These are phyloP conservation scores for Nakazawaea populi DNA, from an alignment of 805 yeast species.

Conservation along the genomic window DNA sequence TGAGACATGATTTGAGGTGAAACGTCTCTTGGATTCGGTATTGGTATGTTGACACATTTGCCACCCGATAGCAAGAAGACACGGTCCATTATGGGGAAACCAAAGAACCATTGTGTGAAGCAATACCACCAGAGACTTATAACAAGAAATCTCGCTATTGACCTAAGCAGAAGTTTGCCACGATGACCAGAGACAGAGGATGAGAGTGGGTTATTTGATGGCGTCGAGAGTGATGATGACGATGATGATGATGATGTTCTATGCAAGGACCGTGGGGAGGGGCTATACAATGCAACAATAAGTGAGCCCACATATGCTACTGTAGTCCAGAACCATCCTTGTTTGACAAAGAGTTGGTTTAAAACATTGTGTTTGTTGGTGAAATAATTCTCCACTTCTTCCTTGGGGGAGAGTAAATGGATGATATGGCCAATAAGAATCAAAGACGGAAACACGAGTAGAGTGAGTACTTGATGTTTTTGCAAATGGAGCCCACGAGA, in stretches of 20 bases:
- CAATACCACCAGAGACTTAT: conserved; percentile 79
- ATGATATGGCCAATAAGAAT: conserved; percentile 48
- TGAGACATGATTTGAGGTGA: background rate
- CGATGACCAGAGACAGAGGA: background rate
- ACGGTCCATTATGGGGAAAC: conserved; percentile 84
- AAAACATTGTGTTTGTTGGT: conserved; percentile 63
- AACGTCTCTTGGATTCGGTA: background rate
- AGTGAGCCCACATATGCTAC: conserved; percentile 26
- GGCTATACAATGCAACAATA: conserved; percentile 1
- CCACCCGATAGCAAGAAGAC: conserved; percentile 84
- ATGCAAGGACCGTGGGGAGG: background rate
- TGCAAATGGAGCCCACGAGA: background rate
- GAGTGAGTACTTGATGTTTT: conserved; percentile 7
- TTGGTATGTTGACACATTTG: conserved; percentile 37
- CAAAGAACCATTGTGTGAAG: conserved; percentile 85
- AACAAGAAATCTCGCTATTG: conserved; percentile 37
- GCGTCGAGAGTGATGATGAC: background rate
- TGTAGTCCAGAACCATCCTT: conserved; percentile 92
- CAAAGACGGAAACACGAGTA: conserved; percentile 32
- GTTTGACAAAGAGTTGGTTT: conserved; percentile 73
- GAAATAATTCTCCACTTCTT: conserved; percentile 42
- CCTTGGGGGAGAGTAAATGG: conserved; percentile 36
- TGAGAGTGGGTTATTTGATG: background rate
- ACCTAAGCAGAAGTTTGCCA: conserved; percentile 7
- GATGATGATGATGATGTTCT: background rate